Evolutionary conservation across 2,329 filamentous ascomycete species (phyloP), one percentile per base, ranked within the genome.

Genomic region (Claviceps capensis): DNA sequence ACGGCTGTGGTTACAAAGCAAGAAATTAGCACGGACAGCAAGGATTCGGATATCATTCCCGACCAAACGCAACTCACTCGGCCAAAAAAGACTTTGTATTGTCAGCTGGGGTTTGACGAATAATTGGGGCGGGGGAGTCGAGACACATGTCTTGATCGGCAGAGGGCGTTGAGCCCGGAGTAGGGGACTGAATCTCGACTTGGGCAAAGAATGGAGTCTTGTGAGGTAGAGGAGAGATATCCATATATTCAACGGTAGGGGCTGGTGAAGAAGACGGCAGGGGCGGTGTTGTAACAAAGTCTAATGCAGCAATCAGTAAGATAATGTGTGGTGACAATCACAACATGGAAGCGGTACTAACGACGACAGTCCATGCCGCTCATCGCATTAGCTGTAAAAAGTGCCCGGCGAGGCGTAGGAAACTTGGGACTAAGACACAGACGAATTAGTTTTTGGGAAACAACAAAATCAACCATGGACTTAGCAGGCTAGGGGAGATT

Each of bases 211-310:
- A 89, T 13, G 85, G 77, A 34, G 78, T 73, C 73, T 95, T 96
- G 73, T 95, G 88, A 54, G 89, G 90, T 42, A 97, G 71, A 41
- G 93, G 91, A 45, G 91, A 96, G 67, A 96, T 83, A 63, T 97
- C 90, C 88, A 97, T 95, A 52, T 81, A 75, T 66, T 95, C 89
- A 55, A 79, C 77, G 51, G 75, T 69, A 38, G 78, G 77, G 52
- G 79, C 81, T 6, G 90, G 89, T 45, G 91, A 95, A 6, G 90
- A 96, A 1, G 88, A 86, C 2, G 70, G 83, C 50, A 95, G 74
- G 44, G 88, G 87, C 54, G 93, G 89, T 40, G 90, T 95, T 38
- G 85, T 94, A 61, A 88, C 79, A 62, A 78, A 80, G 65, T 87
- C 88, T 83, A 54, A 62, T 52, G 16, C 9, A 36, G 49, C 54